Conservation (phyloP, 495 filamentous ascomycete species). For the Xylaria sp. region DNA sequence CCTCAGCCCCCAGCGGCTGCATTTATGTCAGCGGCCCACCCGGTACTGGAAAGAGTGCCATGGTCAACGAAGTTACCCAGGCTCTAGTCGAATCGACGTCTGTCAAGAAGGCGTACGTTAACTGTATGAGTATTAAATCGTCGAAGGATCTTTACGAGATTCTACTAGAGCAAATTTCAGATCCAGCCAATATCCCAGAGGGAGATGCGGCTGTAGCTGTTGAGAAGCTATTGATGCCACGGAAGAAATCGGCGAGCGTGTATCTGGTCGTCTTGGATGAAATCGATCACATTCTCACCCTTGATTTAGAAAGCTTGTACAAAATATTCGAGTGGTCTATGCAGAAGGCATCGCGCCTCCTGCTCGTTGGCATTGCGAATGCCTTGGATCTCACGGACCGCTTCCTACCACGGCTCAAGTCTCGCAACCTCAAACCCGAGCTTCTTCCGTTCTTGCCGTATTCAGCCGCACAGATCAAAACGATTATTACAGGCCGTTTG, state of each 20-base stretch:
- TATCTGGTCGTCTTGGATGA: conserved; percentile 91
- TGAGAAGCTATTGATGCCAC: conserved; percentile 68
- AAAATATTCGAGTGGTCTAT: conserved; percentile 94
- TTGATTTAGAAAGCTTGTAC: conserved; percentile 87
- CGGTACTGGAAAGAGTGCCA: conserved; percentile 94
- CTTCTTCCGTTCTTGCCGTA: conserved; percentile 94
- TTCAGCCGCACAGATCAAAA: conserved; percentile 84
- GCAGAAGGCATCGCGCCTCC: conserved; percentile 73
- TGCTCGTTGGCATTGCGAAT: conserved; percentile 94
- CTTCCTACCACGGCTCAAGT: conserved; percentile 91
- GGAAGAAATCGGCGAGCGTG: conserved; percentile 59
- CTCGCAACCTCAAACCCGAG: conserved; percentile 85
- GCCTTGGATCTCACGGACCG: conserved; percentile 95
- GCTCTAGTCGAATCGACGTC: conserved; percentile 53
- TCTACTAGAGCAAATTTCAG: conserved; percentile 62
- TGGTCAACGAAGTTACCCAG: conserved; percentile 79
- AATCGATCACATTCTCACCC: conserved; percentile 87
- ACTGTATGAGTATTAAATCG: conserved; percentile 93
- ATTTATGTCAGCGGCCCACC: conserved; percentile 95
- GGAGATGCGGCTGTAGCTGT: conserved; percentile 65
- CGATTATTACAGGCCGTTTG: conserved; percentile 83
- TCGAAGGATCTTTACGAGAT: conserved; percentile 81
- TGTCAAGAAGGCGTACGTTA: conserved; percentile 78
- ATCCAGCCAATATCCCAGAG: conserved; percentile 48
- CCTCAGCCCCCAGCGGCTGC: conserved; percentile 73